phyloP scores from a whole-genome alignment of 1,284 basidiomycete species.

The Stygiomarasmius scandens region DNA sequence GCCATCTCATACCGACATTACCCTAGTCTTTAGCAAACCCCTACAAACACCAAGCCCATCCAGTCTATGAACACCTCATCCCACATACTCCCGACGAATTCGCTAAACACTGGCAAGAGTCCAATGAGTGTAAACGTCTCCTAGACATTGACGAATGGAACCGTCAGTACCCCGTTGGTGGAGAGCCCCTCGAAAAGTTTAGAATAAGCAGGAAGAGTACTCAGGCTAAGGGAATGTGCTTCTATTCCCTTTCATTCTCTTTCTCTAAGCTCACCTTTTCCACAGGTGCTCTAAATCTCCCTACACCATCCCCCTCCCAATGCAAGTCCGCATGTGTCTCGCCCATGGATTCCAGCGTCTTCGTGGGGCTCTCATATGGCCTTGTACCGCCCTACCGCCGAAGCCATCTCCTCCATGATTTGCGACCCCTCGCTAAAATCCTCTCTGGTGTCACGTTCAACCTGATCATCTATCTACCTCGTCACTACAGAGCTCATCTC shows the following conservation, averaged over 20 bases:
- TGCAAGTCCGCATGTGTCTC: conserved; percentile 61
- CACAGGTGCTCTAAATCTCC: conserved; percentile 26
- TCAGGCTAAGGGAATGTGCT: conserved; percentile 40
- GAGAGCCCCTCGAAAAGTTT: conserved; percentile 42
- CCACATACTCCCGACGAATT: conserved; percentile 63
- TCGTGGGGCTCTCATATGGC: conserved; percentile 38
- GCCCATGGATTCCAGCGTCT: conserved; percentile 57
- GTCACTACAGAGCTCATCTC: conserved; percentile 46
- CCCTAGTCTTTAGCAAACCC: conserved; percentile 58
- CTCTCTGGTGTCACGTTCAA: conserved; percentile 19
- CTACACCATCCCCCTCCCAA: conserved; percentile 41
- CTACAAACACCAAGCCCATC: conserved; percentile 49
- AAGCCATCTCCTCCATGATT: conserved; percentile 27
- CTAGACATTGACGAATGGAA: conserved; percentile 38
- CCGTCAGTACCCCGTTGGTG: too few species aligned
- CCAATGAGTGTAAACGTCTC: conserved; percentile 33
- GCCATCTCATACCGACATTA: neutral
- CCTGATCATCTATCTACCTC: conserved; percentile 34
- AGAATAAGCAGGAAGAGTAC: conserved; percentile 37
- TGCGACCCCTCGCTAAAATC: conserved; percentile 25
- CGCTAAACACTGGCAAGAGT: conserved; percentile 35
- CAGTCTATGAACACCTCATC: conserved; percentile 45
- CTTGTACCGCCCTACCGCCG: conserved; percentile 20
- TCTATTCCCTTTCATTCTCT: conserved; percentile 15
- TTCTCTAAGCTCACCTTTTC: neutral